Evolutionary conservation across 495 filamentous ascomycete genomes (phyloP), one percentile per base, ranked within the genome.

Genomic region (Sordaria brevicollis): DNA sequence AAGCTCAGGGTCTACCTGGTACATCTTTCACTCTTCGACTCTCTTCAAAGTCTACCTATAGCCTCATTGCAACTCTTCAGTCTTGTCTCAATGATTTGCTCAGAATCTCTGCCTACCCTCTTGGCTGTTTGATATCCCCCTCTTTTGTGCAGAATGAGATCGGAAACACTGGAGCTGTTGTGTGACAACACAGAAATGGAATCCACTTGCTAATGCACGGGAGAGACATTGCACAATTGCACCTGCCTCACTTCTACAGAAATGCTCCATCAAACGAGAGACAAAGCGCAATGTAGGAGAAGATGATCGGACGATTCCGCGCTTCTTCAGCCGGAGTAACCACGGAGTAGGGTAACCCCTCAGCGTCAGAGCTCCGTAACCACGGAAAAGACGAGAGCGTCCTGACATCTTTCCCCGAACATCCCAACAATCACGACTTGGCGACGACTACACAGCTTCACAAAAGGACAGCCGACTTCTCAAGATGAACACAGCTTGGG

Each of bases 401-500:
- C 41, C 43, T 54, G n/a, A 10, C 4, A 15, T 57, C 21, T 25
- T 57, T n/a, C 25, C 25, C 25, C 25, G 5, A 31, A 57, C 49
- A 57, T 57, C 49, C 41, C 25, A 57, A 31, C 49, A 31, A 31
- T 57, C 41, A 19, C 39, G 7, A 39, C 15, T 39, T 39, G 9
- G 17, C 21, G 25, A 57, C 49, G 5, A 31, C 13, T 11, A 57
- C 15, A 57, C 2, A 43, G 19, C 39, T 43, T 19, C 41, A 43
- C 41, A 43, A 21, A 54, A 9, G 21, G 21, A 29, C 21, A 29
- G 25, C 8, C 25, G 25, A 54, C 19, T 5, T 25, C 43, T 25
- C 19, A 57, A 57, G 25, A 57, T 57, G 49, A 57, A 57, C 25
- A 57, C 77, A 33, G 76, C 77, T 29, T 78, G 76, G 76, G 76